phyloP scores from a whole-genome alignment of 2,329 filamentous ascomycete genomes.

The Pseudogymnoascus sp. region DNA sequence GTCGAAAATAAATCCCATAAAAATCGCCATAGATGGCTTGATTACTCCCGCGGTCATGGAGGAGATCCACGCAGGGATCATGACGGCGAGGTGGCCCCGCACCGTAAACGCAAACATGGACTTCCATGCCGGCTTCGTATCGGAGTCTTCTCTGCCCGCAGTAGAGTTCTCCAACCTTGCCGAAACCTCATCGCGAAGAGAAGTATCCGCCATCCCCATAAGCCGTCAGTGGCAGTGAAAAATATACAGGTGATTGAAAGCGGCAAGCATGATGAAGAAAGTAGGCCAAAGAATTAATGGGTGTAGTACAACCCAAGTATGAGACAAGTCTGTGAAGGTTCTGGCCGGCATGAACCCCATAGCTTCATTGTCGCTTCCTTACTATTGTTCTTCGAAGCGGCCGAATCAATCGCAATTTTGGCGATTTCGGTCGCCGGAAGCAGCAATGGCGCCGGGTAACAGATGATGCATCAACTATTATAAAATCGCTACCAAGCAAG shows the following conservation, averaged over 20 bases:
- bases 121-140: conserved; percentile 11
- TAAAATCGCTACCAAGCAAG: background rate
- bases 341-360: background rate
- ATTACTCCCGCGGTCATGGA: conserved; percentile 55
- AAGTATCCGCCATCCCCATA: background rate
- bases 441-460: background rate
- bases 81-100: conserved; percentile 47
- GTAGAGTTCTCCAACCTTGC: background rate
- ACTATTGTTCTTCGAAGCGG: conserved; percentile 6
- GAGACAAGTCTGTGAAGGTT: background rate
- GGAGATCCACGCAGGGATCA: conserved; percentile 48
- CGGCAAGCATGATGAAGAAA: background rate
- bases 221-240: background rate
- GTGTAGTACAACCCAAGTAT: background rate
- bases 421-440: background rate
- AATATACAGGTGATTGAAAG: background rate
- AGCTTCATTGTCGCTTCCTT: background rate
- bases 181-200: background rate
- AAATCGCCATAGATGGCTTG: conserved; percentile 57
- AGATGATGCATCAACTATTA: background rate
- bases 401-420: background rate
- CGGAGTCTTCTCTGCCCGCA: background rate
- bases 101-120: conserved; percentile 65
- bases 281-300: background rate
- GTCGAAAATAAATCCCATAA: conserved; percentile 71